phyloP scores from a whole-genome alignment of 371 early-diverging fungal genomes.

The Mucor racemosus region DNA sequence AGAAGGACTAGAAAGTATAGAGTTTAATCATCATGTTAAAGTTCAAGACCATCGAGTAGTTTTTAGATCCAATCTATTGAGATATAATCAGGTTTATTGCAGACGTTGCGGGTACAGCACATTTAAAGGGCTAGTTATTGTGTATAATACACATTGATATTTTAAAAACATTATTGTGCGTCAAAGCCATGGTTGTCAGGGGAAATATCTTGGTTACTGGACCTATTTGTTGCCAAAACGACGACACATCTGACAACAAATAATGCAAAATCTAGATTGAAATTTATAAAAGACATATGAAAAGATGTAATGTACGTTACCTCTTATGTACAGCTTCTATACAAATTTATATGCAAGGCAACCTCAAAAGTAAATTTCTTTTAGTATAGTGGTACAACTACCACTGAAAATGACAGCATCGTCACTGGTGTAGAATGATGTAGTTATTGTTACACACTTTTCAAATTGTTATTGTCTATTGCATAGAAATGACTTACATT shows the following conservation, averaged over 20 bases:
- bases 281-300: background rate
- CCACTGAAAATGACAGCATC: background rate
- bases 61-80: background rate
- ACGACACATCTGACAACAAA: background rate
- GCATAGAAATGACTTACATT: background rate
- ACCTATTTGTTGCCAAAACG: background rate
- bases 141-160: no score
- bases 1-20: background rate
- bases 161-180: no score
- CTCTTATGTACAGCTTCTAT: no score
- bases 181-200: background rate
- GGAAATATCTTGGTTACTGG: background rate
- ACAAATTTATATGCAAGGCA: no score
- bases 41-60: background rate
- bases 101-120: no score
- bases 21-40: background rate
- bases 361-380: no score
- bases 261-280: background rate
- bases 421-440: background rate
- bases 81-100: background rate
- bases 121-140: no score
- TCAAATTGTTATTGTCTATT: background rate
- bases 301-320: background rate
- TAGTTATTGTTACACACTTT: background rate
- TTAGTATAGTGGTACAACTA: no score